phyloP scores from a whole-genome alignment of 2,329 filamentous ascomycete species.

The Colletotrichum higginsianum region DNA sequence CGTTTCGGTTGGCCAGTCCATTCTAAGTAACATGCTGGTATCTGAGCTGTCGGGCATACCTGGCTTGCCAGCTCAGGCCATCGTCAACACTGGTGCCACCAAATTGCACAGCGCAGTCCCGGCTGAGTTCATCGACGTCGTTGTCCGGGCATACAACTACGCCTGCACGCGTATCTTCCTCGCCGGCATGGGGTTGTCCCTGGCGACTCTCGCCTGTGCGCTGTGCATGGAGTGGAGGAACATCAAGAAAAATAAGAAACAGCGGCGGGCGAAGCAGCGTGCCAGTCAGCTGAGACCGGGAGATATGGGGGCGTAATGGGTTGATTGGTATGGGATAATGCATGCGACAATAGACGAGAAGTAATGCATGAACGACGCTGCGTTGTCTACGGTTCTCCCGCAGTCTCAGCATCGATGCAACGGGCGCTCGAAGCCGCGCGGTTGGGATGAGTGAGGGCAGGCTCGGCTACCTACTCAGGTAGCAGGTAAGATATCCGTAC shows the following conservation, averaged over 20 bases:
- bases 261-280: constrained; percentile 28
- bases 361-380: not conserved
- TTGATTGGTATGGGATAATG: not conserved
- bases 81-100: constrained; percentile 70
- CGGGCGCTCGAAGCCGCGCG: not conserved
- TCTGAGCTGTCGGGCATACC: constrained; percentile 57
- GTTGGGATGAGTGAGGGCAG: not conserved
- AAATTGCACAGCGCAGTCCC: constrained; percentile 70
- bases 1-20: constrained; percentile 69
- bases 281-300: constrained; percentile 19
- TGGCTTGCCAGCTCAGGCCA: constrained; percentile 57
- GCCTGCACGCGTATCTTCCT: constrained; percentile 76
- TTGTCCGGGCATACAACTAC: constrained; percentile 76
- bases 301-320: constrained; percentile 15
- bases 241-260: constrained; percentile 68
- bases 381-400: too few species aligned
- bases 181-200: constrained; percentile 69
- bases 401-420: not conserved
- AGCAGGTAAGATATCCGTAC: too few species aligned
- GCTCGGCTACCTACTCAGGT: not conserved
- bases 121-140: constrained; percentile 62
- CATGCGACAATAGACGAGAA: not conserved
- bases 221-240: constrained; percentile 76
- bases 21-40: constrained; percentile 64
- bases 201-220: constrained; percentile 70